phyloP scores from a whole-genome alignment of 371 early-diverging fungal species.

The Catenaria anguillulae region DNA sequence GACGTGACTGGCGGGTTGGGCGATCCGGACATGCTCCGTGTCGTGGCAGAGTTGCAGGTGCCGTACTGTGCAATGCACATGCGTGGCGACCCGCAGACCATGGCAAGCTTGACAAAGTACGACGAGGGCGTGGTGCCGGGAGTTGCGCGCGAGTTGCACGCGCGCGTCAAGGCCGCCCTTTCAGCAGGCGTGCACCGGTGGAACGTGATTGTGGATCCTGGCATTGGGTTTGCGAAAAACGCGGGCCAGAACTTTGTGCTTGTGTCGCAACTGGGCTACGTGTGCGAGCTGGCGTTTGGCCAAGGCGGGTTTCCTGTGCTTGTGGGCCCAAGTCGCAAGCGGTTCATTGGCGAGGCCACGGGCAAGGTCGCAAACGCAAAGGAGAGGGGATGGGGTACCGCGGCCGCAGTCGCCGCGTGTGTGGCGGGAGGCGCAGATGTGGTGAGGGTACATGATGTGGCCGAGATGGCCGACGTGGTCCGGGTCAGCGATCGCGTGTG shows the following conservation, averaged over 20 bases:
- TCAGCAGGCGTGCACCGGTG: conserved; percentile 72
- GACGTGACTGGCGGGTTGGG: conserved; percentile 81
- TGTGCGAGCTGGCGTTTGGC: conserved; percentile 32
- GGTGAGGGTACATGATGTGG: conserved; percentile 86
- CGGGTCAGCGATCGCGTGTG: conserved; percentile 69
- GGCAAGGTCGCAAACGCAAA: conserved; percentile 53
- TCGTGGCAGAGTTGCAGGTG: conserved; percentile 57
- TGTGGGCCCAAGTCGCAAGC: conserved; percentile 72
- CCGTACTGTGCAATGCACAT: conserved; percentile 95
- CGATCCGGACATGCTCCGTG: conserved; percentile 63
- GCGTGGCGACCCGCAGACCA: conserved; percentile 84
- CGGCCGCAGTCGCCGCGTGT: conserved; percentile 79
- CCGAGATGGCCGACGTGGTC: conserved; percentile 73
- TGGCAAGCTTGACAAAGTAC: conserved; percentile 63
- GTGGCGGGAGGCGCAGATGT: conserved; percentile 75
- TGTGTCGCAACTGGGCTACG: conserved; percentile 20
- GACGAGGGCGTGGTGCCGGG: conserved; percentile 52
- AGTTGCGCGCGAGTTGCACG: conserved; percentile 50
- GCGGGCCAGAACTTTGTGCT: conserved; percentile 71
- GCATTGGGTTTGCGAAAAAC: conserved; percentile 92
- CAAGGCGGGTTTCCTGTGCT: conserved; percentile 55
- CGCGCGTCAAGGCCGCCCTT: conserved; percentile 49
- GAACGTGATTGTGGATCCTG: conserved; percentile 94
- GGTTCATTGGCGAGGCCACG: conserved; percentile 64
- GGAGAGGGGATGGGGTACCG: conserved; percentile 77